Base-by-base conservation (phyloP, 345 rosid genomes). In the Xanthoceras sorbifolium region DNA sequence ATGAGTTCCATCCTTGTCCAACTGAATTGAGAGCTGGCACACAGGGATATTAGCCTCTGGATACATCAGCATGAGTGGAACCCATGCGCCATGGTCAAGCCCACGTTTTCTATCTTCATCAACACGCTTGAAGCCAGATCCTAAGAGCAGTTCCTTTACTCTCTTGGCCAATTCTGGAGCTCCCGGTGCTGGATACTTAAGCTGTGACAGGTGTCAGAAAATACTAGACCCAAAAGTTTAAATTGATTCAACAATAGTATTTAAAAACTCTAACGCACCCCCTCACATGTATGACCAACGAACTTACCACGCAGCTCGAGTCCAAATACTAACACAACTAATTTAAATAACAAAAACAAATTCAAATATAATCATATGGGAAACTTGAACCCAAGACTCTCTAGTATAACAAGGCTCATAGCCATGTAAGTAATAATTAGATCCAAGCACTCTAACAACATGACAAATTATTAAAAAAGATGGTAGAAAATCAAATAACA, bases 81-180 rank as follows among this genome's bases (percentile, higher is more conserved):
- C 90, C 99, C 99, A 96, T 23, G 98, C 95, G 9, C 99, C 99
- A 64, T 96, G 99, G 81, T 96, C 99, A 52, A 96, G 86, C 50
- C 99, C 98, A 4, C 97, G 89, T 36, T 84, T 77, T 40, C 61
- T 84, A 67, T 93, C 98, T 83, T 86, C 95, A 42, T 84, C 67
- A 8, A 93, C 95, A 5, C 76, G 87, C 34, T 83, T 72, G 81
- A 91, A 79, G 15, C 92, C 94, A 31, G 90, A 84, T 2, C n/a
- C 80, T 71, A 78, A 62, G 3, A 96, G 81, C 84, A 96, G 72
- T 67, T 93, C 90, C 82, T 87, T 96, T 26, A 96, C 98, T 77
- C 86, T 88, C 75, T 85, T 87, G 0, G 92, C 99, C 79, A 96
- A 72, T 64, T 82, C 92, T 8, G 94, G 93, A 0, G 99, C 94